These are phyloP conservation scores for Pilobolus umbonatus DNA, from an alignment of 192 early-diverging fungal species.

Conservation along the genomic window DNA sequence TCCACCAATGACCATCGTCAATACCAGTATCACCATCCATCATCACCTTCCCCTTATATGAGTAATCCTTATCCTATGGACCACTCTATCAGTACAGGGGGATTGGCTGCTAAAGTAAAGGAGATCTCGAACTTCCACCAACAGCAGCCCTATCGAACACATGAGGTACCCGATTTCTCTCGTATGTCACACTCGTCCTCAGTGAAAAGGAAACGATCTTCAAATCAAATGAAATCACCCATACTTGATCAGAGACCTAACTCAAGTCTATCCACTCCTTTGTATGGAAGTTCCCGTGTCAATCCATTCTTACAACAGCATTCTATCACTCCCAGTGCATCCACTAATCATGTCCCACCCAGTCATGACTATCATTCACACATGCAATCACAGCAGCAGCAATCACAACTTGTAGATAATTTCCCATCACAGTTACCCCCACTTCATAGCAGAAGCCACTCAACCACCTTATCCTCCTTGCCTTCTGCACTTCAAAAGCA, in stretches of 20 bases:
- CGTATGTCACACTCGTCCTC: slow-evolving; percentile 13
- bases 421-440: slow-evolving; percentile 26
- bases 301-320: slow-evolving; percentile 7
- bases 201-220: slow-evolving; percentile 14
- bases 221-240: not conserved
- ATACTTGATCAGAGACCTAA: slow-evolving; percentile 4
- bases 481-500: slow-evolving; percentile 1
- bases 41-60: slow-evolving; percentile 6
- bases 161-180: slow-evolving; percentile 4
- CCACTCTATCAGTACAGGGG: not conserved
- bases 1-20: slow-evolving; percentile 11
- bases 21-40: not conserved
- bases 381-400: not conserved
- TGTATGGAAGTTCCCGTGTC: slow-evolving; percentile 2
- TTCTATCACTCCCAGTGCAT: too few species aligned
- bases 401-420: not conserved
- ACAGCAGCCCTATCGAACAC: not conserved
- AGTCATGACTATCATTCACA: too few species aligned
- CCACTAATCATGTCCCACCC: too few species aligned
- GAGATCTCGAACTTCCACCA: slow-evolving; percentile 7
- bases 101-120: slow-evolving; percentile 19
- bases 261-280: slow-evolving; percentile 15
- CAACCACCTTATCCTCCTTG: slow-evolving; percentile 2
- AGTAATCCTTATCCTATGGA: not conserved
- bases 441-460: slow-evolving; percentile 11